These are phyloP conservation scores for Psilocybe cubensis DNA, from an alignment of 768 basidiomycete species.

Conservation along the genomic window DNA sequence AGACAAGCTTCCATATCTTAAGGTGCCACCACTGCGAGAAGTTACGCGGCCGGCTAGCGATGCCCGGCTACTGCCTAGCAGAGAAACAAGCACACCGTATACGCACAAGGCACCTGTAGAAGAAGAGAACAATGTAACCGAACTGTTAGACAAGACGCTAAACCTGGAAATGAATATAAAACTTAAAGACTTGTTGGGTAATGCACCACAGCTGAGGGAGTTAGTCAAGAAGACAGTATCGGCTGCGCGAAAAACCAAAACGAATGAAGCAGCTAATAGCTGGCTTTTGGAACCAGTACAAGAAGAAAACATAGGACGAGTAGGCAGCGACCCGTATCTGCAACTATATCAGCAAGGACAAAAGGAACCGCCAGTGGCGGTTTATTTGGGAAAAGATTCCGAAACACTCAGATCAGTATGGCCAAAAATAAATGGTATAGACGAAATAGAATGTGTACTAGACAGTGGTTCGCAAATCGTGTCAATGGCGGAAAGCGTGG, in stretches of 20 bases:
- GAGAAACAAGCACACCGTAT: too few species aligned
- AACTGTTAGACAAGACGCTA: too few species aligned
- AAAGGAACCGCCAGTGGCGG: neutral
- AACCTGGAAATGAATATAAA: too few species aligned
- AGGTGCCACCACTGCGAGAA: neutral
- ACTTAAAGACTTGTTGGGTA: too few species aligned
- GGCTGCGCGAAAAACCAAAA: too few species aligned
- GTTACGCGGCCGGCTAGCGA: neutral
- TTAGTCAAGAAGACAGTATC: too few species aligned
- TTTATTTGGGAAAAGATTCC: neutral
- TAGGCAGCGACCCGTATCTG: neutral
- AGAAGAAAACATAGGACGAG: neutral
- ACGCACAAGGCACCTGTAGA: too few species aligned
- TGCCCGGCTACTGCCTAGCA: too few species aligned
- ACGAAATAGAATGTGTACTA: constrained; percentile 19
- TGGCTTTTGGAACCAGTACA: neutral
- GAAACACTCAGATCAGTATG: neutral
- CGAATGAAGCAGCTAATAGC: neutral
- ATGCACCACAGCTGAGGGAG: too few species aligned
- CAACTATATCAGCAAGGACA: neutral
- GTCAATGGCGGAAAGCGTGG: constrained; percentile 19
- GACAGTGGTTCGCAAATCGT: constrained; percentile 33
- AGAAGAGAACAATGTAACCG: too few species aligned
- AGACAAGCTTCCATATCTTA: neutral
- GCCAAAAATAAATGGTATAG: constrained; percentile 15